phyloP scores from a whole-genome alignment of 2,329 filamentous ascomycete species.

The Fusarium nurragi region DNA sequence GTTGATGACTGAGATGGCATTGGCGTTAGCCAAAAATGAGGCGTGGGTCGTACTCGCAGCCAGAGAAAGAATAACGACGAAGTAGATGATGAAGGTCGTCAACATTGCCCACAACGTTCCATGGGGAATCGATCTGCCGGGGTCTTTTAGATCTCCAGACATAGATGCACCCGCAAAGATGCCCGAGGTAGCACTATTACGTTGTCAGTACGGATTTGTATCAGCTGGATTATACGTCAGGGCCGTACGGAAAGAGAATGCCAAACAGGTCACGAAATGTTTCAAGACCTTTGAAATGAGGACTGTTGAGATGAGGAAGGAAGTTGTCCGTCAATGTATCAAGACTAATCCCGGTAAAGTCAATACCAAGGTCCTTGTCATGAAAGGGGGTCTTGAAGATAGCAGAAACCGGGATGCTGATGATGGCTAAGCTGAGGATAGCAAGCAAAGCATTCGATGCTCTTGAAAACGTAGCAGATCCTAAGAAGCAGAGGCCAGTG shows the following conservation, averaged over 20 bases:
- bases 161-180: slow-evolving; percentile 82
- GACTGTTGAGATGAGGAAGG: slow-evolving; percentile 72
- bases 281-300: slow-evolving; percentile 68
- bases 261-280: slow-evolving; percentile 87
- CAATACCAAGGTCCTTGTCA: slow-evolving; percentile 68
- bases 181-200: slow-evolving; percentile 58
- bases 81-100: slow-evolving; percentile 79
- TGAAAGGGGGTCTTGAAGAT: slow-evolving; percentile 74
- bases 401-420: slow-evolving; percentile 85
- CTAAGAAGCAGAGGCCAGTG: slow-evolving; percentile 79
- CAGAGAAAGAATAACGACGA: slow-evolving; percentile 80
- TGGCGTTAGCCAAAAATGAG: slow-evolving; percentile 78
- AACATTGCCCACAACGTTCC: slow-evolving; percentile 83
- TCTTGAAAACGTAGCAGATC: slow-evolving; percentile 81
- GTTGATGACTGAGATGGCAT: slow-evolving; percentile 84
- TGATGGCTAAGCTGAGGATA: slow-evolving; percentile 75
- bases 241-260: slow-evolving; percentile 75
- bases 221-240: neutral
- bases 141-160: slow-evolving; percentile 85
- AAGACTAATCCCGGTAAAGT: slow-evolving; percentile 81
- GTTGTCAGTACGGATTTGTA: neutral
- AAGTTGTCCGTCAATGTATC: slow-evolving; percentile 79
- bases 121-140: slow-evolving; percentile 83
- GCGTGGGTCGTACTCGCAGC: slow-evolving; percentile 78
- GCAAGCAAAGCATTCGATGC: slow-evolving; percentile 80